Conservation (phyloP, 2,329 filamentous ascomycete species). For the Pseudopithomyces maydicus region DNA sequence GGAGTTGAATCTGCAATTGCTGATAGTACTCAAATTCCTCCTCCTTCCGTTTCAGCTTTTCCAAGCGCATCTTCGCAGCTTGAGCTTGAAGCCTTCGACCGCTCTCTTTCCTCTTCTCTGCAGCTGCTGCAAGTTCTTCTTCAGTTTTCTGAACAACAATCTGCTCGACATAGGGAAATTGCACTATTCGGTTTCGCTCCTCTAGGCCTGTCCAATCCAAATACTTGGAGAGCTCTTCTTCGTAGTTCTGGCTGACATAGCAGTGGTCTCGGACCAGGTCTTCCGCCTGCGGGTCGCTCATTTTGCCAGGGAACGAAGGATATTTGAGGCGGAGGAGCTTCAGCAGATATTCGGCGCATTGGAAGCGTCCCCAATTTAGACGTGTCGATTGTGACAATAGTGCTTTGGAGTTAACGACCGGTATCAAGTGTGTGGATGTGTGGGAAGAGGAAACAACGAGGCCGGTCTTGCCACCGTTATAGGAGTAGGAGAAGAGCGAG, state of each 20-base stretch:
- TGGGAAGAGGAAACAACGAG: conserved; percentile 91
- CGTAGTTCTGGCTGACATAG: conserved; percentile 85
- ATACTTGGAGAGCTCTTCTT: conserved; percentile 74
- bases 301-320: conserved; percentile 82
- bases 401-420: conserved; percentile 84
- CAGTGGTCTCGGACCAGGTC: conserved; percentile 86
- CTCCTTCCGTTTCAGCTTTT: conserved; percentile 94
- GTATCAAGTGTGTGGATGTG: conserved; percentile 93
- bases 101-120: conserved; percentile 94
- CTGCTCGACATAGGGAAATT: conserved; percentile 93
- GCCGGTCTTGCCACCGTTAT: conserved; percentile 87
- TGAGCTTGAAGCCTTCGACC: conserved; percentile 91
- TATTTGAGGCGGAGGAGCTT: conserved; percentile 93
- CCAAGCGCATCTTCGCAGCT: conserved; percentile 94
- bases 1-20: conserved; percentile 74
- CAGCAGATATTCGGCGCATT: conserved; percentile 86
- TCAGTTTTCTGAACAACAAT: conserved; percentile 89
- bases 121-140: conserved; percentile 86
- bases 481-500: conserved; percentile 91
- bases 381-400: conserved; percentile 84
- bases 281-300: conserved; percentile 86
- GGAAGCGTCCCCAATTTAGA: conserved; percentile 92
- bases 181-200: conserved; percentile 84
- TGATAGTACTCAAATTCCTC: conserved; percentile 94
- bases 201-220: conserved; percentile 93